Base-by-base conservation (phyloP, 306 rosid genomes). In the Myrica gale region DNA sequence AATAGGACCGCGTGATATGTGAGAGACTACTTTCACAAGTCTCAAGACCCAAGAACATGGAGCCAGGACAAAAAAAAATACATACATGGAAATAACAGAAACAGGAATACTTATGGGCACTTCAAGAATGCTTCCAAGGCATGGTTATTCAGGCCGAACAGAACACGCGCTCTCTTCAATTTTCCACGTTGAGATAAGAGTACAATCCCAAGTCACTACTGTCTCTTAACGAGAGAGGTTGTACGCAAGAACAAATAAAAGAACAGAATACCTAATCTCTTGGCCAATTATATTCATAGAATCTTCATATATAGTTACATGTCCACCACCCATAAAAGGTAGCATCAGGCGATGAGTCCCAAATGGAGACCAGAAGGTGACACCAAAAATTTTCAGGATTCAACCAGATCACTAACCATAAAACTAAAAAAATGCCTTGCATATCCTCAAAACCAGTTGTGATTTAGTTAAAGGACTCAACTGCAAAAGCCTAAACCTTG, bases 1-100 rank as follows among this genome's bases (percentile, higher is more conserved):
- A 32, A 74, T 87, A 94, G 95, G 89, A 77, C 66, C 89, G 89
- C 11, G 37, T 91, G 87, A 66, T 69, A 26, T 91, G 97, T 96
- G 95, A 90, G 78, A 70, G 82, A 62, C 93, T 84, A 13, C 82
- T 51, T 11, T 65, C 39, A 50, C 79, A 12, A 60, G 9, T 81
- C 58, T 75, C 72, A 12, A 79, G 69, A 45, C 79, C 3, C 3
- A 58, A 76, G 32, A 60, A 61, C 72, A 70, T 52, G 71, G 79
- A 75, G 61, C 57, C 70, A 51, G 88, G 77, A 75, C 37, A 32
- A 32, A 32, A 32, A 23, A 32, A 32, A 32, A 32, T 32, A 32
- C 37, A 73, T 80, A 78, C 48, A 73, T 74, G 70, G 96, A 86
- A 80, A 66, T 77, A 37, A 81, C 89, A 11, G 23, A 90, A 12